Evolutionary conservation across 805 yeast genomes (phyloP), one percentile per base, ranked within the genome.

Genomic region (Starmerella powellii): DNA sequence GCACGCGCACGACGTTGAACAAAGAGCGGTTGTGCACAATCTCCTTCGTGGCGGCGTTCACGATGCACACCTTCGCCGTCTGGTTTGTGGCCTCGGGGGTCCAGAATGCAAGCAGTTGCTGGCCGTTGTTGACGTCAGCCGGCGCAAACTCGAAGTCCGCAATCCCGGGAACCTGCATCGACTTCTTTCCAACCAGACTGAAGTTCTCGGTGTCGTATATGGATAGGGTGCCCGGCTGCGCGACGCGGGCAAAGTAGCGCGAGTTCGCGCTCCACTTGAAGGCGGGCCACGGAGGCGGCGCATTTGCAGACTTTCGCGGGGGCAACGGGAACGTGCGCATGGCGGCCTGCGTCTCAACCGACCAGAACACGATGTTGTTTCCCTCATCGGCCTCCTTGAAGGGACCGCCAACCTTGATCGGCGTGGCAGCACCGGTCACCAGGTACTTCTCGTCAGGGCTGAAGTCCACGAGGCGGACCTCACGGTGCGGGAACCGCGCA

Each of bases 81-180:
- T 87, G 95, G 64, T 91, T 88, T 49, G 72, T 63, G 41, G 77
- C 67, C 67, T 91, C 99, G 42, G 99, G 99, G 36, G 95, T 86
- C 98, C 98, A 91, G 68, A 80, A 91, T 26, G 94, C 78, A 53
- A 91, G 71, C 28, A 86, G 66, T 54, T 78, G 78, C 43, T 78
- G 77, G 41, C 55, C 54, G 54, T 73, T 69, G 53, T 73, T 68
- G 40, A 85, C 82, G 52, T 83, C 81, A 19, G 85, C 78, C 47
- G 99, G 98, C 21, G 96, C 86, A 74, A 88, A 91, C 62, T 85
- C 93, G 57, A 91, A 91, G 63, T 87, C 95, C 56, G 76, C 76
- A 50, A 91, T 73, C 44, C 86, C 93, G 19, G 81, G 82, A 52
- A 85, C 73, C 63, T 81, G 83, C 56, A 86, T 68, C 53, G 83